phyloP scores from a whole-genome alignment of 805 yeast genomes.

The Hanseniaspora occidentalis region DNA sequence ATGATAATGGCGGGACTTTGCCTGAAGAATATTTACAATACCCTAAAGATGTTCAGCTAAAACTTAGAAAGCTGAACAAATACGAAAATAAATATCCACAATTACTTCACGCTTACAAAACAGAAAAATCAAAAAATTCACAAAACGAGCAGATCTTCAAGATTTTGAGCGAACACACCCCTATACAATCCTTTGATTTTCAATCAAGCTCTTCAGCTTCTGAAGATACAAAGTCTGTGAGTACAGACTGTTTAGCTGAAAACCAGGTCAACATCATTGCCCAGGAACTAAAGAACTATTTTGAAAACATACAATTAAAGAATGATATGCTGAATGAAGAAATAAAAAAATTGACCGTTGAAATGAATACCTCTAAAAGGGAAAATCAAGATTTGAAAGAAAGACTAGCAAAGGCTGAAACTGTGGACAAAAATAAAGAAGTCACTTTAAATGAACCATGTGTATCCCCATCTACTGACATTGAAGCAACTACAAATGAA shows the following conservation, averaged over 20 bases:
- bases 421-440: constrained; percentile 5
- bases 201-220: background rate
- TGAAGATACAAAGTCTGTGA: background rate
- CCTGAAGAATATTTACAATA: constrained; percentile 6
- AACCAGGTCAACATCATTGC: constrained; percentile 20
- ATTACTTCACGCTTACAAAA: constrained; percentile 70
- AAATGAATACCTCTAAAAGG: constrained; percentile 6
- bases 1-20: constrained; percentile 2
- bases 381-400: constrained; percentile 7
- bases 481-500: too few relatives aligned
- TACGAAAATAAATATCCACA: constrained; percentile 88
- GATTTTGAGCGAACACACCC: constrained; percentile 67
- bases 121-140: constrained; percentile 54
- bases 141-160: constrained; percentile 53
- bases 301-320: constrained; percentile 49
- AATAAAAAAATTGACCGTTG: constrained; percentile 32
- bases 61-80: constrained; percentile 63
- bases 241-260: background rate
- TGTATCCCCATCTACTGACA: too few relatives aligned
- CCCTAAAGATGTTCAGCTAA: constrained; percentile 45
- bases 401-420: constrained; percentile 13
- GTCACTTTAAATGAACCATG: constrained; percentile 11
- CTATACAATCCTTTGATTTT: constrained; percentile 63
- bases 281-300: constrained; percentile 54
- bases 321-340: constrained; percentile 53